Percentiles rank a stretch among this genome's conserved stretches.
phyloP scores from a whole-genome alignment of 2,329 filamentous ascomycete species.

The Hymenoscyphus linearis region DNA sequence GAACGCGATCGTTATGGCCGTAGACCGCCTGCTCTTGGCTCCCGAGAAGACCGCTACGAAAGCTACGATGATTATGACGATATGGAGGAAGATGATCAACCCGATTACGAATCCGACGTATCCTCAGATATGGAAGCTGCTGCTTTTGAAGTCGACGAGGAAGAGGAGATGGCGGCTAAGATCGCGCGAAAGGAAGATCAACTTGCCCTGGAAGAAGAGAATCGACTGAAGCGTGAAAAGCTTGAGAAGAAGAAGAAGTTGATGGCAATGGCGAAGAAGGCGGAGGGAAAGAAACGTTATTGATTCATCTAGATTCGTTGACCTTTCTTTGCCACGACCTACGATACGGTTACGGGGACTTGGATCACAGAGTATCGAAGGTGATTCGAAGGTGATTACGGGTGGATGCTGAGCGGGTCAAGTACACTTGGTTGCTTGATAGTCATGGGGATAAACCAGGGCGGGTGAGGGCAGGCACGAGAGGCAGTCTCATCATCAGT shows the following conservation, averaged over 20 bases:
- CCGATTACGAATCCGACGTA: conserved; percentile 58
- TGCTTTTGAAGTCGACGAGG: conserved; percentile 65
- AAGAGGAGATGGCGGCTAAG: conserved; percentile 59
- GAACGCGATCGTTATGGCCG: conserved; percentile 15
- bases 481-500: not conserved
- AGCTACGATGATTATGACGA: conserved; percentile 31
- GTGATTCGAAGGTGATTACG: not conserved
- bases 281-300: conserved; percentile 22
- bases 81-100: conserved; percentile 47
- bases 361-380: not conserved
- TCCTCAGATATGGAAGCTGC: conserved; percentile 78
- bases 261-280: conserved; percentile 30
- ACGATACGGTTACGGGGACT: not conserved
- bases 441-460: too few species aligned
- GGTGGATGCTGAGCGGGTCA: not conserved
- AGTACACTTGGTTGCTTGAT: not conserved
- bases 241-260: conserved; percentile 39
- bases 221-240: conserved; percentile 56
- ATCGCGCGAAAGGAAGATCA: conserved; percentile 64
- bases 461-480: not conserved
- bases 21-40: conserved; percentile 3
- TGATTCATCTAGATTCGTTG: not conserved
- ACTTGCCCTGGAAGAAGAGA: conserved; percentile 58
- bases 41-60: conserved; percentile 16
- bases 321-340: not conserved